Conservation (phyloP, 2,329 filamentous ascomycete genomes). For the Neopestalotiopsis sp. region DNA sequence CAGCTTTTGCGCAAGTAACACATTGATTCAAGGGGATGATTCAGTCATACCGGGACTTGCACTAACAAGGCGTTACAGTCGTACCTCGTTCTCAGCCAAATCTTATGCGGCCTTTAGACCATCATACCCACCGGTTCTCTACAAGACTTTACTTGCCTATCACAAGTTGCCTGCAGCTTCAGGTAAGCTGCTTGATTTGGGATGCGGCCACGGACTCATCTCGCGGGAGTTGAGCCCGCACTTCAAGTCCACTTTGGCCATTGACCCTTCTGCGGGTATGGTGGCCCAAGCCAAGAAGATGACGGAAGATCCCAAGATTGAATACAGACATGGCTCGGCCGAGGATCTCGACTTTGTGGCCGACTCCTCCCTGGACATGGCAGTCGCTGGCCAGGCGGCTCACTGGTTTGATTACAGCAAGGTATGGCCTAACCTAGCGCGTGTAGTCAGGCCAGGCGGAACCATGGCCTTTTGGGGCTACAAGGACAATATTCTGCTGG, state of each 20-base stretch:
- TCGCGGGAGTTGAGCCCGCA: slow-evolving; percentile 56
- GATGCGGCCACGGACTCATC: slow-evolving; percentile 66
- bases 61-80: slow-evolving; percentile 42
- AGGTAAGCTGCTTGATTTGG: slow-evolving; percentile 59
- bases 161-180: slow-evolving; percentile 45
- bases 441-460: slow-evolving; percentile 58
- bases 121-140: slow-evolving; percentile 60
- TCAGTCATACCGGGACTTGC: slow-evolving; percentile 4
- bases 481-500: slow-evolving; percentile 65
- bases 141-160: slow-evolving; percentile 57
- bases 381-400: slow-evolving; percentile 59
- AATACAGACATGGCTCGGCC: slow-evolving; percentile 54
- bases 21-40: background rate
- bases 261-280: slow-evolving; percentile 65
- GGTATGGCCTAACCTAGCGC: slow-evolving; percentile 59
- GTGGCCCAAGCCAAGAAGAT: slow-evolving; percentile 52
- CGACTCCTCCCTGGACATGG: slow-evolving; percentile 56
- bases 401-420: slow-evolving; percentile 69
- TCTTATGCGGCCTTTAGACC: slow-evolving; percentile 66
- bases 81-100: slow-evolving; percentile 59
- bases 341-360: slow-evolving; percentile 58
- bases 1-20: slow-evolving; percentile 30
- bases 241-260: slow-evolving; percentile 56
- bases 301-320: slow-evolving; percentile 48
- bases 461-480: slow-evolving; percentile 71